These are phyloP conservation scores for Penicillium ochrochloron DNA, from an alignment of 495 filamentous ascomycete genomes.

Conservation along the genomic window DNA sequence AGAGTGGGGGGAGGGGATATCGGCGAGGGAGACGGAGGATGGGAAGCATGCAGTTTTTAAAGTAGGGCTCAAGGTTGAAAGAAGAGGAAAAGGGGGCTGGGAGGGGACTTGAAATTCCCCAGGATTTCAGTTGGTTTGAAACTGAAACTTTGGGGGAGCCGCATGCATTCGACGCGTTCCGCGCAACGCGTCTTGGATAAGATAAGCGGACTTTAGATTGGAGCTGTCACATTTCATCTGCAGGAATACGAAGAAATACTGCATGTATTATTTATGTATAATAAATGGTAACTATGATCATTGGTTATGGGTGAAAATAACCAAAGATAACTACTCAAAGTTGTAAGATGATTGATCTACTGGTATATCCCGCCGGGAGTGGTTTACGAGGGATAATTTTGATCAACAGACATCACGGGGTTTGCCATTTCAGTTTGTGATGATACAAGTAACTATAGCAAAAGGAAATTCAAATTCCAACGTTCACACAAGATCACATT, in stretches of 20 bases:
- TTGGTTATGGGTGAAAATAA: too few species aligned
- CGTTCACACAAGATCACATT: constrained; percentile 26
- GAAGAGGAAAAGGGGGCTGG: neutral
- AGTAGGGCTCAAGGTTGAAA: neutral
- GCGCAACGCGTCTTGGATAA: constrained; percentile 24
- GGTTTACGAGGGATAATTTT: neutral
- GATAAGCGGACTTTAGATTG: constrained; percentile 13
- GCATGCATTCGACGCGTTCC: constrained; percentile 25
- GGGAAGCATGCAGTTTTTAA: neutral
- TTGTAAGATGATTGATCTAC: neutral
- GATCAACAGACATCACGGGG: constrained; percentile 4
- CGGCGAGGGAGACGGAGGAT: neutral
- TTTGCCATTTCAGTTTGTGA: constrained; percentile 20
- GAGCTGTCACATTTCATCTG: neutral
- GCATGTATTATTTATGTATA: neutral
- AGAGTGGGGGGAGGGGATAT: constrained; percentile 2
- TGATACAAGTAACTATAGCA: constrained; percentile 27
- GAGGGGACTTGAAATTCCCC: neutral
- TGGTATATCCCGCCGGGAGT: neutral
- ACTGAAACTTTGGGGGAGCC: neutral
- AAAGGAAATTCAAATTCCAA: constrained; percentile 19
- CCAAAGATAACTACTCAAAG: too few species aligned
- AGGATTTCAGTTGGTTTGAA: neutral
- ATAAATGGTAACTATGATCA: too few species aligned
- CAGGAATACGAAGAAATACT: neutral